Evolutionary conservation across 148 eudicot genomes (phyloP), one percentile per base, ranked within the genome.

Genomic region (Talinum fruticosum): DNA sequence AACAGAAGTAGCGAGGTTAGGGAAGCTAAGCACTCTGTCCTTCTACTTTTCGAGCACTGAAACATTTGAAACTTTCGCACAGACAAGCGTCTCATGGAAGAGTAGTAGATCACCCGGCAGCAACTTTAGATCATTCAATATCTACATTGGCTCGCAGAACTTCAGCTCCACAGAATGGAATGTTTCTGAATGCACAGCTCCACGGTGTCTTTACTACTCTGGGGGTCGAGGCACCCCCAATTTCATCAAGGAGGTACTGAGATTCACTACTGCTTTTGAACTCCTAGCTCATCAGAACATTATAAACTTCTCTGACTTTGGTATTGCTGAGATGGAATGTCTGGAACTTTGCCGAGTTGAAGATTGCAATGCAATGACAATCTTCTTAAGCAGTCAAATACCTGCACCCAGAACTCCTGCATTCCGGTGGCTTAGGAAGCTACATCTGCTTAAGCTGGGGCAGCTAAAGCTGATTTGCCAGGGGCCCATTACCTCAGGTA

Each of bases 291-390:
- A 81, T 57, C 68, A 54, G 28, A 38, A 16, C 72, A 38, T 81
- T 45, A 19, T 7, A 6, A 51, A 37, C 7, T 66, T 81, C 29
- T 76, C 80, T 15, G 80, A 72, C 23, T 81, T 81, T 30, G 80
- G 77, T 34, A 72, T 81, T 37, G 74, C 32, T 26, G 51, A 66
- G 30, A 77, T 81, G 80, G 45, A 66, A 72, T 10, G 68, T 61
- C 37, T 81, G 66, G 76, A 76, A 81, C 66, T 77, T 33, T 81
- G 80, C 32, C 45, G 36, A 61, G 67, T 81, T 1, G 36, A 72
- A 67, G 69, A 30, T 29, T 81, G 84, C 45, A 72, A 26, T 19
- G 51, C 28, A 30, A 51, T 81, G 77, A 30, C 1, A 54, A 44
- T 53, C 44, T 13, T 76, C 16, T 37, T 81, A 30, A 49, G 72